Conservation (phyloP, 192 early-diverging fungal genomes). For the Spizellomyces sp. region DNA sequence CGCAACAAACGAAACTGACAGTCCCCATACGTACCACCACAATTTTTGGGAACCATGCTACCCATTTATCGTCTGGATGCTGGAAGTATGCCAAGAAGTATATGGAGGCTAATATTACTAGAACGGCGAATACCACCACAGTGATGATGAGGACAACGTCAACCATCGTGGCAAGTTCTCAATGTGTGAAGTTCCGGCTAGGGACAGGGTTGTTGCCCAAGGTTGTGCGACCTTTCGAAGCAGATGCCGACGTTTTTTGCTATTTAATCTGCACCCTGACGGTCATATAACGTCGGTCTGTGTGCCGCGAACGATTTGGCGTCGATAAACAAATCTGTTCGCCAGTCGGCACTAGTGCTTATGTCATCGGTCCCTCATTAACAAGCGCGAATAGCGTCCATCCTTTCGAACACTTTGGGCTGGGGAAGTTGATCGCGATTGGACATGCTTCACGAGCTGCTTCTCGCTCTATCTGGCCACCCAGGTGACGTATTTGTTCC, state of each 20-base stretch:
- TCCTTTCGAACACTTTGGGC: background rate
- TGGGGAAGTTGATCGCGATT: background rate
- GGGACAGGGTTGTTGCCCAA: too few relatives aligned
- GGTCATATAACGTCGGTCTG: too few relatives aligned
- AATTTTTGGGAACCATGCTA: conserved; percentile 67
- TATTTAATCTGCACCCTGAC: too few relatives aligned
- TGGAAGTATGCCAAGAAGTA: conserved; percentile 71
- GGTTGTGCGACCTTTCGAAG: too few relatives aligned
- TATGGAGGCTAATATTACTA: conserved; percentile 53
- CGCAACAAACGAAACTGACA: background rate
- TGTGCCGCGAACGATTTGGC: too few relatives aligned
- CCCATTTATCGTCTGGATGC: conserved; percentile 68
- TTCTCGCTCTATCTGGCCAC: conserved; percentile 64
- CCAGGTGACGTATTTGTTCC: conserved; percentile 72
- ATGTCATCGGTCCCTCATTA: too few relatives aligned
- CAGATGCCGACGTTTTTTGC: too few relatives aligned
- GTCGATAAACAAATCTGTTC: too few relatives aligned
- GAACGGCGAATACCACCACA: conserved; percentile 54
- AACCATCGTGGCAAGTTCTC: background rate
- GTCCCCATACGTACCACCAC: conserved; percentile 50
- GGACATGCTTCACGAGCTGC: conserved; percentile 73
- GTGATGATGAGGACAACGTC: conserved; percentile 58
- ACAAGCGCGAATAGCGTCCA: too few relatives aligned
- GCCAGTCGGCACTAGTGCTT: too few relatives aligned
- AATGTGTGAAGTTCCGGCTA: too few relatives aligned